Conservation (phyloP, 2,329 filamentous ascomycete species). For the Aureobasidium musti region DNA sequence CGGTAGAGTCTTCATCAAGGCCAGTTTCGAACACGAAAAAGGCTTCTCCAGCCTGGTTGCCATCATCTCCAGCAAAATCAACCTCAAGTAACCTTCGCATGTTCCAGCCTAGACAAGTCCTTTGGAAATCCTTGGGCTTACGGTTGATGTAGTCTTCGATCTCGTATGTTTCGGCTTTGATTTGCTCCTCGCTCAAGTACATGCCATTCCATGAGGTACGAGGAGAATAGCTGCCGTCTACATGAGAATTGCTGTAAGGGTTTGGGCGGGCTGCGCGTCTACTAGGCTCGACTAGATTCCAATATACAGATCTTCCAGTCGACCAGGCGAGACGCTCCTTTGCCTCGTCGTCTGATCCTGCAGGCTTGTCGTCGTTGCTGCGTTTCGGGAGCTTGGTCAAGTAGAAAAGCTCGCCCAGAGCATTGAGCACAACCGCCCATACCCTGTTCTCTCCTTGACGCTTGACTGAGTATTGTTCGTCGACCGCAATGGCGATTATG, state of each 20-base stretch:
- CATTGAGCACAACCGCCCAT: slow-evolving; percentile 93
- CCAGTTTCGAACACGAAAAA: slow-evolving; percentile 75
- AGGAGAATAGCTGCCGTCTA: slow-evolving; percentile 75
- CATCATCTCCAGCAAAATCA: slow-evolving; percentile 83
- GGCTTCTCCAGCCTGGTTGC: slow-evolving; percentile 72
- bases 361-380: slow-evolving; percentile 42
- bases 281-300: slow-evolving; percentile 78
- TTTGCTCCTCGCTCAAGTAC: slow-evolving; percentile 68
- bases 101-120: slow-evolving; percentile 81
- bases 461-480: slow-evolving; percentile 75
- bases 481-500: slow-evolving; percentile 78
- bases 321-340: slow-evolving; percentile 72
- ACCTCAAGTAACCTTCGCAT: slow-evolving; percentile 85
- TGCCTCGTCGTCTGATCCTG: slow-evolving; percentile 49
- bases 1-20: slow-evolving; percentile 58
- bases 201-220: slow-evolving; percentile 73
- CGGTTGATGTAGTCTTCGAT: slow-evolving; percentile 74
- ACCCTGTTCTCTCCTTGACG: slow-evolving; percentile 70
- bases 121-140: slow-evolving; percentile 75
- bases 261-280: slow-evolving; percentile 71
- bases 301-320: slow-evolving; percentile 74
- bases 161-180: slow-evolving; percentile 74
- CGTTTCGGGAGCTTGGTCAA: slow-evolving; percentile 68
- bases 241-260: slow-evolving; percentile 66
- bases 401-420: slow-evolving; percentile 88